Base-by-base conservation (phyloP, 768 basidiomycete genomes). In the Gloeophyllum trabeum region DNA sequence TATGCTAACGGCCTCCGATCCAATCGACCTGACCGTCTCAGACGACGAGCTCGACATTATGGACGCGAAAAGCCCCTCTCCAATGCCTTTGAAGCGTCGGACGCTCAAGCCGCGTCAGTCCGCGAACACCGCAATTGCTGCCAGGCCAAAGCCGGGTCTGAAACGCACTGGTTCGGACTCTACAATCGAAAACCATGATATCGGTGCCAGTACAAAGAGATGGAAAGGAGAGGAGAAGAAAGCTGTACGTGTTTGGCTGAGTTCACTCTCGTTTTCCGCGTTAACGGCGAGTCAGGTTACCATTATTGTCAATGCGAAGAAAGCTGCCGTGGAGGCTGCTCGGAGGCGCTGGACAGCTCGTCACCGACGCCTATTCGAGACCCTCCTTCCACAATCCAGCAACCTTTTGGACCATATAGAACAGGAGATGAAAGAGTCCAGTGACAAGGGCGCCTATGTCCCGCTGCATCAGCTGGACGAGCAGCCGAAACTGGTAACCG, bases 401-500 rank as follows among this genome's bases (percentile, higher is more conserved):
- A 49, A 40, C 5, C 67, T 67, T 44, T 67, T 73, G 28, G 55
- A 62, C 3, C 50, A 54, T 7, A 46, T 76, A 18, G 48, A 47
- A 24, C 54, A 50, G 16, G 62, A 62, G 24, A 26, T 62, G 22
- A 51, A 50, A 37, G 50, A 44, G 19, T 23, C 52, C 3, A 39
- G 24, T 10, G 56, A 52, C 36, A 41, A 35, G 35, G 43, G 42
- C 2, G 24, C 39, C 3, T 66, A 57, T 47, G 52, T 58, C 0
- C 69, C 68, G 3, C 56, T 63, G 14, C 66, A 60, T 38, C 48
- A 61, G 16, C 44, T 73, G 38, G 61, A 61, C 19, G 59, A 62
- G 32, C 78, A 80, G 47, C 79, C 78, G 0, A 44, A 50, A 4
- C 57, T 72, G 28, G 63, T 84, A 22, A 59, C 60, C 14, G 70